Evolutionary conservation across 371 early-diverging fungal species (phyloP).

Genomic region (Mucor mucedo): DNA sequence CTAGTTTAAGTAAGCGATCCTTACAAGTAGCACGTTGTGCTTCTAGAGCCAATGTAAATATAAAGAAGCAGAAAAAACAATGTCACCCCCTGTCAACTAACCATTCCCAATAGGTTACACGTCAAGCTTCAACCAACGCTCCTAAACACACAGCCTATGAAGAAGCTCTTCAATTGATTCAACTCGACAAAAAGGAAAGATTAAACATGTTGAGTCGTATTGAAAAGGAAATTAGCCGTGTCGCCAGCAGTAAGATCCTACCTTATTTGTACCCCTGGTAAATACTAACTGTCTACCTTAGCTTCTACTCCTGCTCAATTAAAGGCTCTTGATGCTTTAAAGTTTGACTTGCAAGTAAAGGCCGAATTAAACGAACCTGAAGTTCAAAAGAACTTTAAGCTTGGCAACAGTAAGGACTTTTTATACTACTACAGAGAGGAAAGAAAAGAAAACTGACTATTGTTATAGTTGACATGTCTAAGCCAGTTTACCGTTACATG

Average conservation of each 20-base stretch:
- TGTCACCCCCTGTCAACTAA: background rate
- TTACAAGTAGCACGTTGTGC: conserved; percentile 16
- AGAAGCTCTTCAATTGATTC: conserved; percentile 77
- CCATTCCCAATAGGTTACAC: conserved; percentile 14
- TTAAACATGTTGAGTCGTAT: conserved; percentile 58
- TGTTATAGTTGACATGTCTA: conserved; percentile 64
- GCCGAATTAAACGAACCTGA: conserved; percentile 75
- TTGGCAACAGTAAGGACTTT: conserved; percentile 51
- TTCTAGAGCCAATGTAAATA: conserved; percentile 15
- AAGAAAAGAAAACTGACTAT: conserved; percentile 3
- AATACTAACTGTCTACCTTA: conserved; percentile 6
- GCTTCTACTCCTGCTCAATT: conserved; percentile 53
- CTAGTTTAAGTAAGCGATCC: conserved; percentile 16
- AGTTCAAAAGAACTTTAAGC: conserved; percentile 69
- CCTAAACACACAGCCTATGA: conserved; percentile 67
- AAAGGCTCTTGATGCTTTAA: conserved; percentile 57
- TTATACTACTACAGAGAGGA: background rate
- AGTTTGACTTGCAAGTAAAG: conserved; percentile 72
- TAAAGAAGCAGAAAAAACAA: background rate
- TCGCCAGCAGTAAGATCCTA: conserved; percentile 48
- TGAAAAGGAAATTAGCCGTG: conserved; percentile 55
- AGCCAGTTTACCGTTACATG: conserved; percentile 77
- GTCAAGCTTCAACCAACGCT: conserved; percentile 26
- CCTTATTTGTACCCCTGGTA: conserved; percentile 1
- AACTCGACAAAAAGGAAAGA: conserved; percentile 65